Evolutionary conservation across 139 green algal genomes (phyloP), one percentile per base, ranked within the genome.

Genomic region (Raphidocelis subcapitata): DNA sequence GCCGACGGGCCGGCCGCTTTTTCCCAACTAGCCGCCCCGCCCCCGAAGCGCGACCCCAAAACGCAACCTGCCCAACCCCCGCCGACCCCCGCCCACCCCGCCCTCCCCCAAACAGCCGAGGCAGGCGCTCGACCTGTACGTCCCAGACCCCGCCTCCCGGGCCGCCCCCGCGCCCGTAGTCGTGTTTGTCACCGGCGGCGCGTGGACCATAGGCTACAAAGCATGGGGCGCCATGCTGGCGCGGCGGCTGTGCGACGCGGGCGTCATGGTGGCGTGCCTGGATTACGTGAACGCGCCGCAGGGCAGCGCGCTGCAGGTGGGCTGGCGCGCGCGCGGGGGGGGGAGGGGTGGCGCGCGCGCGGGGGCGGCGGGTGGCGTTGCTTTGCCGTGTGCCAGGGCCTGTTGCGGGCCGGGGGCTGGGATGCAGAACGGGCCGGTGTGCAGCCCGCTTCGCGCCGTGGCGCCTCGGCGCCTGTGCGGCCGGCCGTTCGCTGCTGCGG

Each of bases 271-370:
- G 33, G 88, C 81, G 2, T 97, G 86, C 73, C 79, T 98, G 16
- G 94, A 98, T 82, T 98, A 98, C 84, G 72, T 93, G 14, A 98
- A 98, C 78, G 98, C 97, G 59, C 93, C 93, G 1, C 93, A 79
- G 64, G 64, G 63, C 37, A 73, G 26, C 54, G 63, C 64, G 18
- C 55, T 73, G 52, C 47, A 31, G 26, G 26, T 33, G 26, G n/a
- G 55, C 55, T 63, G 26, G 26, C 8, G 10, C 14, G 55, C 55
- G 55, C 28, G 51, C 20, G 20, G 20, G 20, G 51, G 21, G n/a
- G n/a, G n/a, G n/a, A n/a, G n/a, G n/a, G n/a, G n/a, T n/a, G n/a
- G n/a, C n/a, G n/a, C n/a, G n/a, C n/a, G n/a, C n/a, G n/a, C n/a
- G n/a, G n/a, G n/a, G n/a, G n/a, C n/a, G n/a, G n/a, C n/a, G n/a